phyloP scores from a whole-genome alignment of 768 basidiomycete species.

The Boletus sp. region DNA sequence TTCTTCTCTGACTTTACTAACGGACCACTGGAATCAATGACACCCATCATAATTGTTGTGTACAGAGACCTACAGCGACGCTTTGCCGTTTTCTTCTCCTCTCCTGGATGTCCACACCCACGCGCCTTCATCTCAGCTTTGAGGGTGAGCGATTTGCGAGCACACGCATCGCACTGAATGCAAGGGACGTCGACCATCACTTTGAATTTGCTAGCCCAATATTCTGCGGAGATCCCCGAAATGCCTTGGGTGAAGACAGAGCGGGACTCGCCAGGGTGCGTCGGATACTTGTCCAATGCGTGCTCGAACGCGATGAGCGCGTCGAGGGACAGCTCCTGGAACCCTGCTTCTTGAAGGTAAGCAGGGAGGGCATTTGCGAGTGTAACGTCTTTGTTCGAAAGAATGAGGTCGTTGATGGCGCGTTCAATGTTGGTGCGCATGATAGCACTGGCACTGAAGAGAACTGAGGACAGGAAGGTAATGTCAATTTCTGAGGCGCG shows the following conservation, averaged over 20 bases:
- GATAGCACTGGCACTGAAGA: neutral
- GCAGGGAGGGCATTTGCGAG: conserved; percentile 9
- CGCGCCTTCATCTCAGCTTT: neutral
- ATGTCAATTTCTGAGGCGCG: neutral
- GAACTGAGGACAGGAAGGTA: neutral
- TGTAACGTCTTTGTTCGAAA: conserved; percentile 5
- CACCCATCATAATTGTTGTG: neutral
- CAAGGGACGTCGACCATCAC: neutral
- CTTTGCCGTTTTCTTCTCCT: neutral
- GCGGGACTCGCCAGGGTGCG: conserved; percentile 1
- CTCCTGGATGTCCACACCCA: neutral
- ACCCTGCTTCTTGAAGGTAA: conserved; percentile 13
- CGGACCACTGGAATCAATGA: neutral
- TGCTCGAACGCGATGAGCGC: conserved; percentile 14
- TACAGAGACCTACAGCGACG: conserved; percentile 7
- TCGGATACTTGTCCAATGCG: conserved; percentile 17
- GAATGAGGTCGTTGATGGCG: conserved; percentile 9
- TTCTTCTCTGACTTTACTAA: conserved; percentile 11
- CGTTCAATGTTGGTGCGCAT: conserved; percentile 16
- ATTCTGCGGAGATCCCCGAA: conserved; percentile 1
- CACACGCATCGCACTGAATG: conserved; percentile 1
- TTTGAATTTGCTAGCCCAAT: conserved; percentile 3
- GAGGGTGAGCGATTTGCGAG: neutral
- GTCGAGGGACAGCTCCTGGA: conserved; percentile 3
- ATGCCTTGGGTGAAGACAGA: neutral